Evolutionary conservation across 129 eudicot species (phyloP).

Genomic region (Flaveria ramosissima): DNA sequence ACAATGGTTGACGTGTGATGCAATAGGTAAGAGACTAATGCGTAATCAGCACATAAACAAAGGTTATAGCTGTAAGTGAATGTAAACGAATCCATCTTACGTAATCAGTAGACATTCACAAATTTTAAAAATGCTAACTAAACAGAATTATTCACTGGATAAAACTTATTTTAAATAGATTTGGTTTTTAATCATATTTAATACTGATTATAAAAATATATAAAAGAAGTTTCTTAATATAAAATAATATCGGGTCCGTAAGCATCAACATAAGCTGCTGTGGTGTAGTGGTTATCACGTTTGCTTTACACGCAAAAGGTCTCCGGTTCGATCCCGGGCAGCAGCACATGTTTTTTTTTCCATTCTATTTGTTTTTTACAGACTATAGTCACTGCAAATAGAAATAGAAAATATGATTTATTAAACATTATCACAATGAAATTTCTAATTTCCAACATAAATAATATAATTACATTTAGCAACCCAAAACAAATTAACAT

Average conservation of each 20-base stretch:
- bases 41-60: no score
- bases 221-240: no score
- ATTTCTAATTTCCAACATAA: background rate
- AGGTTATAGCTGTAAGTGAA: no score
- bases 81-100: no score
- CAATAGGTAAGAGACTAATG: no score
- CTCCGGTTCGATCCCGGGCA: conserved; percentile 48
- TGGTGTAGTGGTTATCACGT: conserved; percentile 52
- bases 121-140: no score
- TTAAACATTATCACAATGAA: background rate
- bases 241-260: no score
- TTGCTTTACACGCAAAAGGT: conserved; percentile 45
- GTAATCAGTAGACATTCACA: no score
- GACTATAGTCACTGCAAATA: background rate
- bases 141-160: background rate
- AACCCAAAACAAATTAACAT: background rate
- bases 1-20: no score
- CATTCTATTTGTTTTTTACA: background rate
- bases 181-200: background rate
- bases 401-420: background rate
- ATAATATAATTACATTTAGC: conserved; percentile 14
- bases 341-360: conserved; percentile 7
- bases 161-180: background rate
- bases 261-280: background rate
- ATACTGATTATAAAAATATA: background rate